Evolutionary conservation across 2,329 filamentous ascomycete genomes (phyloP).

Genomic region (Nigrospora oryzae): DNA sequence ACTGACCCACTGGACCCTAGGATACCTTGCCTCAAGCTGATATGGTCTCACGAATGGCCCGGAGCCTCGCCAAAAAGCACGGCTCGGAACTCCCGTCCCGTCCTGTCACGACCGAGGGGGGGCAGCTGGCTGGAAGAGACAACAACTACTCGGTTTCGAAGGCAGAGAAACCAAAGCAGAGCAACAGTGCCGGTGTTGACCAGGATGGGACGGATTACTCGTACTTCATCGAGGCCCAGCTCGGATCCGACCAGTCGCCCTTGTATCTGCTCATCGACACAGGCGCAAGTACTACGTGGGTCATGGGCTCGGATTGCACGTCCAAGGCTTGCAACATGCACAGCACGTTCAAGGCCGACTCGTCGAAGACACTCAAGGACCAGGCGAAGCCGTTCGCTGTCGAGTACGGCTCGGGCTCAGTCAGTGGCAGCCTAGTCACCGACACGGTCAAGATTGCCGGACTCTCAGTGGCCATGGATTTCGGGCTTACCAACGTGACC

Average conservation of each 20-base stretch:
- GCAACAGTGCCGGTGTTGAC: constrained; percentile 45
- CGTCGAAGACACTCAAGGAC: constrained; percentile 56
- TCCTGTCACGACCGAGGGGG: constrained; percentile 7
- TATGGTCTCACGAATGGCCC: constrained; percentile 27
- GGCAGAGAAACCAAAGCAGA: constrained; percentile 33
- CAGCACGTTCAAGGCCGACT: constrained; percentile 55
- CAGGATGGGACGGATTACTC: constrained; percentile 60
- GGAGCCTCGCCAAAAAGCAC: constrained; percentile 31
- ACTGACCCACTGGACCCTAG: too few species aligned
- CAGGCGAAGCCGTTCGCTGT: constrained; percentile 52
- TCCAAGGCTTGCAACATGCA: constrained; percentile 61
- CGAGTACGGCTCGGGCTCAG: constrained; percentile 68
- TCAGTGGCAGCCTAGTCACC: constrained; percentile 55
- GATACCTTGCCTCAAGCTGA: constrained; percentile 18
- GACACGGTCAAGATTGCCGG: constrained; percentile 63
- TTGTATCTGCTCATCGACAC: constrained; percentile 59
- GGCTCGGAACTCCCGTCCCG: constrained; percentile 13
- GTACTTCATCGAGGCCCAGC: constrained; percentile 50
- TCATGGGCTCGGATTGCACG: constrained; percentile 65
- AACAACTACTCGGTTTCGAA: constrained; percentile 39
- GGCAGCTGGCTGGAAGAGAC: constrained; percentile 24
- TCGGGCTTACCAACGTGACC: constrained; percentile 65
- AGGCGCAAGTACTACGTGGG: constrained; percentile 69
- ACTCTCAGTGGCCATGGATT: constrained; percentile 53
- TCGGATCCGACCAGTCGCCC: constrained; percentile 46